phyloP scores from a whole-genome alignment of 352 stramenopile species.

The Phytophthora parvispora region DNA sequence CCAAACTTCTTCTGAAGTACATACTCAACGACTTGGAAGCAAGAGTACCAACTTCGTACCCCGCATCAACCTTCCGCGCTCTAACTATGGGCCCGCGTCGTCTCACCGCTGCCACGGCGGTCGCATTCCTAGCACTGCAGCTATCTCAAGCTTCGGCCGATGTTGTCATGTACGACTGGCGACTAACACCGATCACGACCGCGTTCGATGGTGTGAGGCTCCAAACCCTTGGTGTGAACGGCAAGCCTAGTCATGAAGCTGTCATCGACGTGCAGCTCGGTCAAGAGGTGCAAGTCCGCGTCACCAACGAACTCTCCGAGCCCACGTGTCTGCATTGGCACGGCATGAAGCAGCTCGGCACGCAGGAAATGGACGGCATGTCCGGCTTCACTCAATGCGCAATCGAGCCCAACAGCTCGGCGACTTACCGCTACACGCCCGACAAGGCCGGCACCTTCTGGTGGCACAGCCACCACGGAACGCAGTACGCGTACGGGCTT shows the following conservation, averaged over 20 bases:
- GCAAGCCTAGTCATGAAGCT: conserved; percentile 22
- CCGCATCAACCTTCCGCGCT: too few species aligned
- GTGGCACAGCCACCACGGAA: conserved; percentile 47
- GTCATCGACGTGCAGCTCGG: conserved; percentile 34
- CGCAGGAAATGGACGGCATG: conserved; percentile 43
- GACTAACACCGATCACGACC: conserved; percentile 20
- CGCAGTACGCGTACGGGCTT: conserved; percentile 42
- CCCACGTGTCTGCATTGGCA: conserved; percentile 46
- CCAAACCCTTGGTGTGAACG: conserved; percentile 30
- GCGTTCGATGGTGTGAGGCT: conserved; percentile 29
- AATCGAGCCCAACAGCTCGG: conserved; percentile 25
- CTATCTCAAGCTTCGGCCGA: neutral
- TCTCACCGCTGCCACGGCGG: neutral
- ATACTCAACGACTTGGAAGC: too few species aligned
- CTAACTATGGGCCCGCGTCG: too few species aligned
- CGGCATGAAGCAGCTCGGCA: conserved; percentile 41
- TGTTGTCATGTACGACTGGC: conserved; percentile 35
- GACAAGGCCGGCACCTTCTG: conserved; percentile 40
- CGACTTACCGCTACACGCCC: conserved; percentile 42
- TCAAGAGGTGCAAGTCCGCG: conserved; percentile 31
- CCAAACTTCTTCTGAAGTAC: too few species aligned
- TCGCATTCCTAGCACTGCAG: conserved; percentile 1
- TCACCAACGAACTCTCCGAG: conserved; percentile 30
- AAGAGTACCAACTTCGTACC: too few species aligned
- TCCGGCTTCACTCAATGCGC: conserved; percentile 44